Conservation (phyloP, 495 filamentous ascomycete species). For the Chaetomium fimeti region DNA sequence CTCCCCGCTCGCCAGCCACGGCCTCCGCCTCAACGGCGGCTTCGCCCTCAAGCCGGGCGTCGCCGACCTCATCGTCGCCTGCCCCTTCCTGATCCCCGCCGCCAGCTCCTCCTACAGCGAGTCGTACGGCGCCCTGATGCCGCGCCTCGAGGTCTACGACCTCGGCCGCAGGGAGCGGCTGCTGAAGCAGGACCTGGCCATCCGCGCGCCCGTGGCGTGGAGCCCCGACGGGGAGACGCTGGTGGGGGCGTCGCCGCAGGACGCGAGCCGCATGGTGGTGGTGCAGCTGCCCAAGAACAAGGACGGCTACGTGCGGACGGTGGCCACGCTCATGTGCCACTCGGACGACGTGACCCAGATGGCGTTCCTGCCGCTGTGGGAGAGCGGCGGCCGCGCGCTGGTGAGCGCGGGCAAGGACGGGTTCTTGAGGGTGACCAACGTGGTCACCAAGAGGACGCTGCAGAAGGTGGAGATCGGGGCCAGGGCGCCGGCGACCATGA, state of each 20-base stretch:
- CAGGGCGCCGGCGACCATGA: constrained; percentile 16
- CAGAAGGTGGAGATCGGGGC: constrained; percentile 28
- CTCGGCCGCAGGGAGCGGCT: constrained; percentile 3
- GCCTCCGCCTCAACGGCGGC: background rate
- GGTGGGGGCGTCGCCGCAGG: constrained; percentile 18
- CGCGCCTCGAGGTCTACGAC: constrained; percentile 25
- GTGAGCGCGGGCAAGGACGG: constrained; percentile 32
- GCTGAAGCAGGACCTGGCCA: constrained; percentile 16
- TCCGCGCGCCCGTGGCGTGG: constrained; percentile 27
- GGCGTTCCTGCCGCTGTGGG: constrained; percentile 19
- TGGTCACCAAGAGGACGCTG: constrained; percentile 27
- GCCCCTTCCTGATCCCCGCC: background rate
- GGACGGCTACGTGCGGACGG: background rate
- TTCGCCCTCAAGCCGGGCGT: constrained; percentile 10
- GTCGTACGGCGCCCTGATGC: background rate
- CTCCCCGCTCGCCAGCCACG: background rate
- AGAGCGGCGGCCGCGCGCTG: constrained; percentile 18
- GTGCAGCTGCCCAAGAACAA: background rate
- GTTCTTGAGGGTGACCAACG: constrained; percentile 28
- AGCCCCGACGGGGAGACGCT: constrained; percentile 20
- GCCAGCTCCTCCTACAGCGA: background rate
- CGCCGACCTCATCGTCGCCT: constrained; percentile 11
- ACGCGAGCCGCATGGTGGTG: constrained; percentile 23
- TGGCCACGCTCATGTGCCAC: constrained; percentile 19
- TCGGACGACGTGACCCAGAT: constrained; percentile 29